Base-by-base conservation (phyloP, 257 asterid genomes). In the Nicotiana obtusifolia region DNA sequence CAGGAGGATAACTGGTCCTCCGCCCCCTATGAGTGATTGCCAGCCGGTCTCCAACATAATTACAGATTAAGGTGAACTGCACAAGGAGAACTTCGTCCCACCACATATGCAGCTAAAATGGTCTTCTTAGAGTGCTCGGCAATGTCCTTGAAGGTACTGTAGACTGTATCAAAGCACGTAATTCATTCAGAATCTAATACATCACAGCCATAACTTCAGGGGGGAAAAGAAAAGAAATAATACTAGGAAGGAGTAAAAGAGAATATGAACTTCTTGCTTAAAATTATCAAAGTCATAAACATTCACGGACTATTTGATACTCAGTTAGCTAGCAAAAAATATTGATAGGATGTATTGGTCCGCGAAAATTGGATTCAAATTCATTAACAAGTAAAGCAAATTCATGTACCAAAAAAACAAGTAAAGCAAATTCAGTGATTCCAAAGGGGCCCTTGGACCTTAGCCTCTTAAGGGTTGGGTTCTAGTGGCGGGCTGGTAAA, bases 121-220 rank as follows among this genome's bases (percentile, higher is more conserved):
- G 95, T 89, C 89, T 88, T 92, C 22, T 90, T 90, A 68, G 89
- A 87, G 81, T 81, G 76, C 92, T 94, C 86, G 68, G 94, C 93
- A 83, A 85, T 64, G 88, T 88, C 82, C 88, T 91, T 88, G 91
- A 88, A 88, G 88, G 84, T 80, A 81, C 64, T 77, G 91, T 84
- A 84, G 65, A 86, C 98, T 93, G 91, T 89, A 89, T 35, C 20
- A 79, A 67, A 35, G 80, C 68, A 84, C 26, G 54, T 47, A 31
- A 61, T 54, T 28, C 22, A 64, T 24, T 77, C 60, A 85, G 81
- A 47, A 31, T 49, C 65, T 75, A 17, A 17, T 80, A 79, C 26
- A 35, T 41, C 15, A 20, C 30, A 7, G 22, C 44, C 24, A 44
- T 20, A 57, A 79, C 11, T 17, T 17, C 8, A 44, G 56, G 52